These are phyloP conservation scores for Podaxis sp. DNA, from an alignment of 768 basidiomycete species.

Conservation along the genomic window DNA sequence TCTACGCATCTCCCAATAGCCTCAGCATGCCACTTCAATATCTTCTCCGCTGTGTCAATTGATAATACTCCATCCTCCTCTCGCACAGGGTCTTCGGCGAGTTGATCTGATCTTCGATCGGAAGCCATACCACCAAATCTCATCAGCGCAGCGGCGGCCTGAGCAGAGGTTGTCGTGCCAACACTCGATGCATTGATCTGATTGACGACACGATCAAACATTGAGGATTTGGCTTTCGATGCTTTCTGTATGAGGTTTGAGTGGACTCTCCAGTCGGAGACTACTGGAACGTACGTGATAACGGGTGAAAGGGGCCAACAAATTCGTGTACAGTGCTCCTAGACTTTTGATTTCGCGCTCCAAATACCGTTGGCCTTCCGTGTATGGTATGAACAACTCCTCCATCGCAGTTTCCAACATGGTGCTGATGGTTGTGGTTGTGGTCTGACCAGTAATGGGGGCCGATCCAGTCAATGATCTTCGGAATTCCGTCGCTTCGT, in stretches of 20 bases:
- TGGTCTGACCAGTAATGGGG: conserved; percentile 39
- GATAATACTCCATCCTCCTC: conserved; percentile 83
- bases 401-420: conserved; percentile 98
- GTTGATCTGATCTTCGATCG: conserved; percentile 47
- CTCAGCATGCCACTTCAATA: conserved; percentile 98
- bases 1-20: conserved; percentile 94
- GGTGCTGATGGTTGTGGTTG: conserved; percentile 60
- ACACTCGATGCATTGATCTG: conserved; percentile 76
- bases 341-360: conserved; percentile 89
- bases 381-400: conserved; percentile 92
- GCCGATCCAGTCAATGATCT: conserved; percentile 48
- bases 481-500: conserved; percentile 61
- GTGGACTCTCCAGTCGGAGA: not conserved
- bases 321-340: conserved; percentile 70
- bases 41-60: conserved; percentile 78
- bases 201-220: conserved; percentile 92
- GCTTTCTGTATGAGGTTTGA: conserved; percentile 45
- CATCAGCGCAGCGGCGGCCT: conserved; percentile 86
- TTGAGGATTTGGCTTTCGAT: conserved; percentile 69
- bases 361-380: conserved; percentile 87
- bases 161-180: conserved; percentile 67
- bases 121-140: conserved; percentile 82
- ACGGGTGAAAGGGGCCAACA: conserved; percentile 73
- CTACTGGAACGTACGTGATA: conserved; percentile 70
- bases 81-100: conserved; percentile 64